Percentiles rank a stretch among this genome's conserved stretches.
Evolutionary conservation across 2,329 filamentous ascomycete species (phyloP).

Genomic region (Scolecobasidium constrictum): DNA sequence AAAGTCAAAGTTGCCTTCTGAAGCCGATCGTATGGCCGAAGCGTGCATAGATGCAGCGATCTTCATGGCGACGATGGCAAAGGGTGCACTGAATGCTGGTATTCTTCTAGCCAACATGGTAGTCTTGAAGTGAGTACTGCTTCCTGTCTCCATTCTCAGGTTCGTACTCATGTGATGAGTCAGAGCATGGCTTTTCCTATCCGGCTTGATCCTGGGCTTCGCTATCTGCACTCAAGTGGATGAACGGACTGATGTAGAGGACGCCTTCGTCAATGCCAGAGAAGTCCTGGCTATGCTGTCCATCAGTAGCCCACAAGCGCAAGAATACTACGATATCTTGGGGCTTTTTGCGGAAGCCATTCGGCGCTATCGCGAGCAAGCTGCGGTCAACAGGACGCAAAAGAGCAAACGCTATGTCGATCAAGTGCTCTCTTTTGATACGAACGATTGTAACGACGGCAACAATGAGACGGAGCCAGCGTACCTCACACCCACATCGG

Average conservation of each 20-base stretch:
- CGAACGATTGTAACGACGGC: no score
- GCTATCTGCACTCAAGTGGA: slow-evolving; percentile 42
- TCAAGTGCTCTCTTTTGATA: slow-evolving; percentile 7
- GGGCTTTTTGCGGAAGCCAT: slow-evolving; percentile 15
- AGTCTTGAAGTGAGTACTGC: slow-evolving; percentile 41
- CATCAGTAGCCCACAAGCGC: slow-evolving; percentile 42
- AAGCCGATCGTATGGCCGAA: slow-evolving; percentile 28
- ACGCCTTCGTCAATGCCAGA: slow-evolving; percentile 39
- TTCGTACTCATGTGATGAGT: slow-evolving; percentile 1
- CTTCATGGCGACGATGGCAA: slow-evolving; percentile 44
- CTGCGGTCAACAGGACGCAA: slow-evolving; percentile 9
- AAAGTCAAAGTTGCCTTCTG: slow-evolving; percentile 21
- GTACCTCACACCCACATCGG: neutral
- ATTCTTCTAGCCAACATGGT: slow-evolving; percentile 45
- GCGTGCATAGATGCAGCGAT: slow-evolving; percentile 46
- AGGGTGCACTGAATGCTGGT: slow-evolving; percentile 34
- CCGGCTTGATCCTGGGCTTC: slow-evolving; percentile 46
- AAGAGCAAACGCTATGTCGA: slow-evolving; percentile 1
- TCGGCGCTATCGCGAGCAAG: slow-evolving; percentile 14
- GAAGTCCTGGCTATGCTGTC: slow-evolving; percentile 40
- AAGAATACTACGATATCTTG: slow-evolving; percentile 47
- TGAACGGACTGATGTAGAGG: slow-evolving; percentile 33
- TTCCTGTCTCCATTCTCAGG: neutral
- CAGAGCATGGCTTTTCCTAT: slow-evolving; percentile 45
- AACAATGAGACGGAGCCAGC: slow-evolving; percentile 3